phyloP scores from a whole-genome alignment of 352 stramenopile genomes.

The Nothophytophthora sp. region DNA sequence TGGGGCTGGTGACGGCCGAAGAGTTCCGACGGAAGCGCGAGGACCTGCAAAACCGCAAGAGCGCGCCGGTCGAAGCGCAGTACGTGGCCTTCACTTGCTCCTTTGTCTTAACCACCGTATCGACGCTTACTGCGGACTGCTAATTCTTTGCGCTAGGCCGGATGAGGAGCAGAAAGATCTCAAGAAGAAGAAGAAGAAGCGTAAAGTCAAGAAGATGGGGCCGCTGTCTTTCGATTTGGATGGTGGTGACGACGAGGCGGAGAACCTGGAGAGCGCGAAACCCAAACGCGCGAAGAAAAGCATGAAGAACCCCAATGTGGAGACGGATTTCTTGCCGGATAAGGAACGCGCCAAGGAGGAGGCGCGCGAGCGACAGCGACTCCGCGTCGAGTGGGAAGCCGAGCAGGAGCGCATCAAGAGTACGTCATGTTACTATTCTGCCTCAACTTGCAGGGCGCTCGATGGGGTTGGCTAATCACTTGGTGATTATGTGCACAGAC shows the following conservation, averaged over 20 bases:
- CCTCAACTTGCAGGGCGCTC: no score
- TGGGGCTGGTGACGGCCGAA: conserved; percentile 94
- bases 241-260: conserved; percentile 57
- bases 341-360: conserved; percentile 88
- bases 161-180: conserved; percentile 27
- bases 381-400: conserved; percentile 93
- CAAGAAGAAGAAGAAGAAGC: conserved; percentile 74
- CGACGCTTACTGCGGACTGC: no score
- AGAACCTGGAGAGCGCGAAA: conserved; percentile 21
- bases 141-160: no score
- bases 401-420: conserved; percentile 95
- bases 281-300: conserved; percentile 57
- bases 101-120: no score
- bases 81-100: no score
- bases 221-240: conserved; percentile 83
- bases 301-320: conserved; percentile 93
- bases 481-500: conserved; percentile 42
- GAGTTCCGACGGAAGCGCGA: conserved; percentile 93
- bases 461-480: not conserved
- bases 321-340: conserved; percentile 96
- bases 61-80: conserved; percentile 25
- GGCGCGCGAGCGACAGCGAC: conserved; percentile 67
- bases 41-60: conserved; percentile 56
- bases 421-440: no score
- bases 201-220: conserved; percentile 80